Percentiles rank a stretch among this genome's conserved stretches.
phyloP scores from a whole-genome alignment of 257 asterid genomes.

The Echites panduratus region DNA sequence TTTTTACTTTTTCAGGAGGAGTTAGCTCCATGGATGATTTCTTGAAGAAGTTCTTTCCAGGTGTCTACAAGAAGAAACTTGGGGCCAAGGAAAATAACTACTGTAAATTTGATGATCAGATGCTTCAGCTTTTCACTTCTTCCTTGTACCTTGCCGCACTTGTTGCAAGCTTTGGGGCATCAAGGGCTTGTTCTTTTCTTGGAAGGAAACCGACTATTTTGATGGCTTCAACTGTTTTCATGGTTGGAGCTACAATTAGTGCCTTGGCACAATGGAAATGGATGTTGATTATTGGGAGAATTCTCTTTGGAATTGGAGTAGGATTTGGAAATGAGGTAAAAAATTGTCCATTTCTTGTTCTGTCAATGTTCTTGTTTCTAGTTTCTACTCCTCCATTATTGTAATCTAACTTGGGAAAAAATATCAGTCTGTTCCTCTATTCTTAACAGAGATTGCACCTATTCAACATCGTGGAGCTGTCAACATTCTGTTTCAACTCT shows the following conservation, averaged over 20 bases:
- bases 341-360: background rate
- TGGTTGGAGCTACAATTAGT: conserved; percentile 33
- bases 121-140: conserved; percentile 50
- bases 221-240: conserved; percentile 37
- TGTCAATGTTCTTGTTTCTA: background rate
- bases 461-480: conserved; percentile 37
- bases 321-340: conserved; percentile 61
- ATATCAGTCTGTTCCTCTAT: conserved; percentile 41
- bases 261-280: conserved; percentile 20
- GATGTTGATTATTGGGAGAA: conserved; percentile 45
- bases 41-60: conserved; percentile 36
- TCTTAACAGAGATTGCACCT: conserved; percentile 41
- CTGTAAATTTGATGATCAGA: conserved; percentile 46
- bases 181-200: conserved; percentile 22
- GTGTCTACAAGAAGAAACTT: conserved; percentile 34
- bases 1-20: conserved; percentile 33
- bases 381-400: background rate
- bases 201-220: conserved; percentile 46
- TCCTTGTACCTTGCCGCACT: conserved; percentile 49
- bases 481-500: conserved; percentile 60
- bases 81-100: conserved; percentile 38
- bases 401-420: no score
- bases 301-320: conserved; percentile 43
- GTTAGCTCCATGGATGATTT: conserved; percentile 59
- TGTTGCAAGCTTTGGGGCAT: conserved; percentile 38